phyloP scores from a whole-genome alignment of 164 flowering plant genomes.

The Litsea cubeba region DNA sequence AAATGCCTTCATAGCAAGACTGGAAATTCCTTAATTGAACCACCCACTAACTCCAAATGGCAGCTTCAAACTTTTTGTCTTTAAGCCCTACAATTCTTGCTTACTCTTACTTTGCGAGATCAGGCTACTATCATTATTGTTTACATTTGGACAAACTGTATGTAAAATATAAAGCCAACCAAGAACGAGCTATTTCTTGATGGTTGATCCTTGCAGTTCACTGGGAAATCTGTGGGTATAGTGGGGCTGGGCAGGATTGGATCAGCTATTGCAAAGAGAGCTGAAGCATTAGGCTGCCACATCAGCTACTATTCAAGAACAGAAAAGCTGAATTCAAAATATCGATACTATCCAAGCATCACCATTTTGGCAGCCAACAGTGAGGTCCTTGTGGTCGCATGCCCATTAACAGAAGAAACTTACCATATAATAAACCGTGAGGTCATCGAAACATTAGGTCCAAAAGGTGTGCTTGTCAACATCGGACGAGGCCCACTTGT shows the following conservation, averaged over 20 bases:
- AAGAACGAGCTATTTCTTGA: too few relatives aligned
- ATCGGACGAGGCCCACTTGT: constrained; percentile 57
- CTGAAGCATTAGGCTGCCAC: constrained; percentile 69
- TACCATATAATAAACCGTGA: constrained; percentile 61
- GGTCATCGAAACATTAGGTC: constrained; percentile 71
- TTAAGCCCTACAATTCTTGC: too few relatives aligned
- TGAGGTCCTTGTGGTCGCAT: constrained; percentile 62
- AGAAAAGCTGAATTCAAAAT: constrained; percentile 41
- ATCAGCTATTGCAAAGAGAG: constrained; percentile 68
- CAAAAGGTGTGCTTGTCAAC: constrained; percentile 66
- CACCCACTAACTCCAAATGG: too few relatives aligned
- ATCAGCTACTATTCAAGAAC: constrained; percentile 63
- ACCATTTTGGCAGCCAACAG: constrained; percentile 58
- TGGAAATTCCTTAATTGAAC: too few relatives aligned
- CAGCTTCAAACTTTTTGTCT: too few relatives aligned
- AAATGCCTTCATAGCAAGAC: too few relatives aligned
- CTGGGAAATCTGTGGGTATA: constrained; percentile 61
- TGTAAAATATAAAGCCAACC: too few relatives aligned
- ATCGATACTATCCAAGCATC: constrained; percentile 53
- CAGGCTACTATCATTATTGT: too few relatives aligned
- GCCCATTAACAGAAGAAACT: constrained; percentile 66
- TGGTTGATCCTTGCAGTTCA: constrained; percentile 39
- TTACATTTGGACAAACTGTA: too few relatives aligned
- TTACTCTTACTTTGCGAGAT: too few relatives aligned
- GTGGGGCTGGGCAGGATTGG: constrained; percentile 86